phyloP scores from a whole-genome alignment of 306 rosid genomes.

The Begonia masoniana region DNA sequence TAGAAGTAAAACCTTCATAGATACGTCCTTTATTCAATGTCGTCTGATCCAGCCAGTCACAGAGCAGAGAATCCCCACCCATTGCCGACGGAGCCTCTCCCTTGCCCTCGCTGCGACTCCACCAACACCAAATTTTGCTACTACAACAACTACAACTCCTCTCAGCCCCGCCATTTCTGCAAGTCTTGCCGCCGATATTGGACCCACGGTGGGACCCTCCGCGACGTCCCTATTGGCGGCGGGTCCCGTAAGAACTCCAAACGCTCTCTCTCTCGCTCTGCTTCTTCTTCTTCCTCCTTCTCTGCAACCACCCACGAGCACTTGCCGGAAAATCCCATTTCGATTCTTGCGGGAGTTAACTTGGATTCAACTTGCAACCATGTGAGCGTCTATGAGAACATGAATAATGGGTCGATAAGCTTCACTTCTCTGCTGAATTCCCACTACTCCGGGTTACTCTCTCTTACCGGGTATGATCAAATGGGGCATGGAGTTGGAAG shows the following conservation, averaged over 20 bases:
- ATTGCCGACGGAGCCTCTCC: conserved; percentile 18
- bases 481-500: conserved; percentile 21
- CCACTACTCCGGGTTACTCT: conserved; percentile 15
- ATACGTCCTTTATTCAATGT: conserved; percentile 12
- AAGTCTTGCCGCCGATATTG: conserved; percentile 46
- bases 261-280: conserved; percentile 17
- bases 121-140: conserved; percentile 42
- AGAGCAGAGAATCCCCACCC: conserved; percentile 18
- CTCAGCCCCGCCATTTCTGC: conserved; percentile 56
- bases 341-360: conserved; percentile 3
- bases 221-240: conserved; percentile 44
- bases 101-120: conserved; percentile 45
- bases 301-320: conserved; percentile 14
- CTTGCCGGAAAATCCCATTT: neutral
- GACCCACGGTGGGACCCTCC: conserved; percentile 47
- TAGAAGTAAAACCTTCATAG: no score
- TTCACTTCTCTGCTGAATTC: conserved; percentile 18
- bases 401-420: neutral
- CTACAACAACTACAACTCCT: conserved; percentile 48
- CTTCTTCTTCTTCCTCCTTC: conserved; percentile 11
- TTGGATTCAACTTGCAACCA: conserved; percentile 5
- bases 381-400: conserved; percentile 2
- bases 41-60: conserved; percentile 12
- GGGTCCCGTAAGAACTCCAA: conserved; percentile 33
- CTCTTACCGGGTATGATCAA: conserved; percentile 29